Evolutionary conservation across 176 grass and related monocot genomes (phyloP), one percentile per base, ranked within the genome.

Genomic region (Cocos nucifera): DNA sequence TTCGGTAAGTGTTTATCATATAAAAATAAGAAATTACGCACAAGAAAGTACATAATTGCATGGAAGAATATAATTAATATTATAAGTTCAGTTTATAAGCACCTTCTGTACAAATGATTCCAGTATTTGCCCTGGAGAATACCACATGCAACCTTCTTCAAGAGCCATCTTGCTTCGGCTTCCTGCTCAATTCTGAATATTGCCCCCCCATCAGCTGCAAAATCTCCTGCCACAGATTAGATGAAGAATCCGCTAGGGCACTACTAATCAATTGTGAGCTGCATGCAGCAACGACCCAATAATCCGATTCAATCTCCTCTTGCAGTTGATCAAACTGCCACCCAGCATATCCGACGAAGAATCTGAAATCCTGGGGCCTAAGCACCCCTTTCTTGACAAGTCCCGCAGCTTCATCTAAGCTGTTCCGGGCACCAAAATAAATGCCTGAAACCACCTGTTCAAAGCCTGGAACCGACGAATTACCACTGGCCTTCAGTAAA

Each of bases 261-360:
- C 79, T 78, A 0, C 22, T 77, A 15, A 97, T 85, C 75, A 91
- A 63, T 2, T 75, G 69, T 0, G 78, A 67, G 76, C 87, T 97
- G 76, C 87, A 88, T 15, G 92, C 89, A 21, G 87, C 83, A 16
- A 91, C 84, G 10, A 85, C 78, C 87, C 92, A 97, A 72, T 85
- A 97, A 62, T 83, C 82, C 4, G 35, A 61, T 9, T 83, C 76
- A 2, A 98, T 89, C 79, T 98, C 94, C 63, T 71, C 64, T 59
- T 89, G 51, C 71, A 98, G 58, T 70, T 93, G 94, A 5, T 98
- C 88, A 20, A 69, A 72, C 16, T 78, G 76, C 94, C 94, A 98
- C 4, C 88, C 82, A 8, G 88, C 80, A 49, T 93, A 89, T 1
- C 94, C 94, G 0, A 79, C 63, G 22, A 86, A 98, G 70, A 98